Base-by-base conservation (phyloP, 192 early-diverging fungal species). In the Linnemannia exigua region DNA sequence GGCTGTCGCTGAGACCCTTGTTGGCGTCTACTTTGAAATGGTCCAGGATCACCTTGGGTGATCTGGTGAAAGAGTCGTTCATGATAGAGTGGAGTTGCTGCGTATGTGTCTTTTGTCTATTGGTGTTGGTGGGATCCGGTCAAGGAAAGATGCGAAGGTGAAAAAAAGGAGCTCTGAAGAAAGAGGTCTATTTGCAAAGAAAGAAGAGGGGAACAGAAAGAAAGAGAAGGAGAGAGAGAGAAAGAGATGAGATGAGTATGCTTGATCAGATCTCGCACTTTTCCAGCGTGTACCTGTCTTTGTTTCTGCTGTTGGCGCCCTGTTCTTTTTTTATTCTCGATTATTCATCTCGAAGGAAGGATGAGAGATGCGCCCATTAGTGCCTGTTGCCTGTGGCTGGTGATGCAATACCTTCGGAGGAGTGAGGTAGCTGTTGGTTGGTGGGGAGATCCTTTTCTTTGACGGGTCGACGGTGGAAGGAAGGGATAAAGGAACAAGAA, bases 1-100 rank as follows among this genome's bases (percentile, higher is more conserved):
- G 95, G 46, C 81, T 82, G 38, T 84, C 70, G 8, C 91, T 91
- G 76, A 98, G 89, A 14, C 97, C 97, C 46, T 90, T 88, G 5
- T 91, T 69, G 22, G 89, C 76, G 63, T 93, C 89, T 15, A 96
- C 96, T 36, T 93, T 89, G 78, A 97, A 94, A 67, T 89, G 79
- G 72, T 90, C 90, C 41, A 95, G 91, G 61, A 96, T 91, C 86
- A 94, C 93, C 74, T 92, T 87, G 12, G 92, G 84, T 37, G 89
- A 88, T 85, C 92, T 91, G 52, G 89, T 91, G 77, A 90, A 95
- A 5, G 91, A 89, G 72, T 86, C 89, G 54, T 95, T 94, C 95
- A 97, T 96, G 20, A 25, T 63, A n/a, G n/a, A n/a, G n/a, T n/a
- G n/a, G n/a, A n/a, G n/a, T n/a, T n/a, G n/a, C n/a, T n/a, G n/a